Conservation (phyloP, 495 filamentous ascomycete genomes). For the Hyaloscypha finlandica region DNA sequence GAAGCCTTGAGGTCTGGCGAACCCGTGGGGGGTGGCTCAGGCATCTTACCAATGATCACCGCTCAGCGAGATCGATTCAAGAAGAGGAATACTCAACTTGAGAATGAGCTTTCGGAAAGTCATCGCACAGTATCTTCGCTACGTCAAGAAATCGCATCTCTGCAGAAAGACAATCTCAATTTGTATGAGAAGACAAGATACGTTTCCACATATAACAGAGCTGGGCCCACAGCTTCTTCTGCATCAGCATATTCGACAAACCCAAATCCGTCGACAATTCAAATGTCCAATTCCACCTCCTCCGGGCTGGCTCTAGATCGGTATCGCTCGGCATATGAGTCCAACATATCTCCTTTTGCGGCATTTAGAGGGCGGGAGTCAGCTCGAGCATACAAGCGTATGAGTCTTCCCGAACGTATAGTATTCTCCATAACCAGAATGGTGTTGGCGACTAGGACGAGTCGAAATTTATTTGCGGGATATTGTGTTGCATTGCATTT, state of each 20-base stretch:
- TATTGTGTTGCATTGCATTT: conserved; percentile 91
- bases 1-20: conserved; percentile 52
- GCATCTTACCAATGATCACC: conserved; percentile 96
- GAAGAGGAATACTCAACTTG: conserved; percentile 88
- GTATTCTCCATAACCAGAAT: conserved; percentile 90
- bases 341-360: conserved; percentile 92
- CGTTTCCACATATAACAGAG: conserved; percentile 85
- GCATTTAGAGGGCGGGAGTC: conserved; percentile 92
- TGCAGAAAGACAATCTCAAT: conserved; percentile 95
- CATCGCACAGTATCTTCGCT: conserved; percentile 83
- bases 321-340: conserved; percentile 92
- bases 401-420: conserved; percentile 86
- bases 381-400: conserved; percentile 88
- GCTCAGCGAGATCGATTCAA: conserved; percentile 98
- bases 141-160: conserved; percentile 84
- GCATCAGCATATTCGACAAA: conserved; percentile 71
- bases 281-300: conserved; percentile 57
- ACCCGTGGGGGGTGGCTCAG: conserved; percentile 77
- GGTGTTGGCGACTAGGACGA: conserved; percentile 86
- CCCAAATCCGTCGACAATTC: conserved; percentile 73
- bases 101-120: conserved; percentile 82
- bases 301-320: conserved; percentile 63
- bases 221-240: conserved; percentile 59
- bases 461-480: conserved; percentile 90
- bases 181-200: conserved; percentile 99